Evolutionary conservation across 139 green algal species (phyloP), one percentile per base, ranked within the genome.

Genomic region (Auxenochlorella protothecoides): DNA sequence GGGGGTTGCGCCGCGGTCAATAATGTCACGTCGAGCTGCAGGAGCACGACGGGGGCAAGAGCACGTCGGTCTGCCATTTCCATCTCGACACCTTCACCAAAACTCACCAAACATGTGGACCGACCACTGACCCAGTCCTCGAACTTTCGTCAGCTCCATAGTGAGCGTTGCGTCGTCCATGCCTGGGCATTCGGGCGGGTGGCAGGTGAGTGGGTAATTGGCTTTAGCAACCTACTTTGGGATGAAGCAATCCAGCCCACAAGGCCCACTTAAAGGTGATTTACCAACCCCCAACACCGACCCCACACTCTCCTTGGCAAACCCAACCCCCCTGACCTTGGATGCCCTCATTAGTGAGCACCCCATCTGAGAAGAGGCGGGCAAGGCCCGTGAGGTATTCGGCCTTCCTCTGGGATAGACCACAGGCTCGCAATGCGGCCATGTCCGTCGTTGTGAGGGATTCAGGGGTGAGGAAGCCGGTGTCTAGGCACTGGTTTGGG

Each of bases 311-410:
- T 44, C 27, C 27, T 44, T 44, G 27, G 27, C 0, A 44, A 44
- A 44, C 0, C 27, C 27, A 44, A 44, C 27, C 27, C 27, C 8
- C 11, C 60, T 59, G 5, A 72, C 80, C 66, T 69, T 63, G 61
- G 6, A 88, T 80, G 8, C 54, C 56, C 10, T 71, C 76, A 13
- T 81, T 72, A 7, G 69, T 72, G n/a, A 87, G 69, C 11, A 63
- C 12, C 4, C 79, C 79, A 6, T 74, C 71, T 2, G 59, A 5
- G 10, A 88, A 88, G 73, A 79, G 65, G 3, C 52, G 15, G 2
- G 82, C 75, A 53, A 89, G 63, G 44, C 83, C 79, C 5, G 56
- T 51, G 6, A 89, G 56, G 73, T 89, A 89, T 12, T 51, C 55
- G 13, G 59, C 68, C 71, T 84, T 76, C 27, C 27, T 44, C 27